These are phyloP conservation scores for Aspergillus neotritici DNA, from an alignment of 2,329 filamentous ascomycete genomes.

Conservation along the genomic window DNA sequence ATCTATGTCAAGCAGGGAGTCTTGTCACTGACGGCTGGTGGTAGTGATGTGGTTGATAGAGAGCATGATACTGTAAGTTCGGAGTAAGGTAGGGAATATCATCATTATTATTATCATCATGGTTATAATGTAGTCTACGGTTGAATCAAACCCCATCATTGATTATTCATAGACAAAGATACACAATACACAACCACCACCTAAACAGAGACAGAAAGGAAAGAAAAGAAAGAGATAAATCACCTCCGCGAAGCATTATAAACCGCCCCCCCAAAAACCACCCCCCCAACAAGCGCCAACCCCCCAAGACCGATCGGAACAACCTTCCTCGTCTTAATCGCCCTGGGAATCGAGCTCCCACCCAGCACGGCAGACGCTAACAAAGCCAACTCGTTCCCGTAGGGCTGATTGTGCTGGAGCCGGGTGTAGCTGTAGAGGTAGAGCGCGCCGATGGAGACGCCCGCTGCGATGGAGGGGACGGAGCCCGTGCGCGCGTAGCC, in stretches of 20 bases:
- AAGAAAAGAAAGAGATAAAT: slow-evolving; percentile 6
- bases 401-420: slow-evolving; percentile 66
- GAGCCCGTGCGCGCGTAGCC: slow-evolving; percentile 83
- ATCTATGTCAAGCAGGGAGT: no score
- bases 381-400: slow-evolving; percentile 83
- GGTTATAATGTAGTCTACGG: neutral
- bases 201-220: neutral
- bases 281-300: slow-evolving; percentile 70
- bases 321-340: slow-evolving; percentile 76
- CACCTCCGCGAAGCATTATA: slow-evolving; percentile 31
- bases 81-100: slow-evolving; percentile 10
- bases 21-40: no score
- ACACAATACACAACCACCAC: no score
- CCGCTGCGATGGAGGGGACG: slow-evolving; percentile 78
- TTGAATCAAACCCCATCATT: neutral
- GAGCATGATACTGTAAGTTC: slow-evolving; percentile 6
- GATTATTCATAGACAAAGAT: no score
- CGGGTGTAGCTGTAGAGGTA: slow-evolving; percentile 78
- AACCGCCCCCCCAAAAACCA: slow-evolving; percentile 70
- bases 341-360: slow-evolving; percentile 78
- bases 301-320: slow-evolving; percentile 74
- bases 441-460: slow-evolving; percentile 70
- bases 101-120: no score
- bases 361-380: slow-evolving; percentile 80
- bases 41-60: no score